Evolutionary conservation across 2,329 filamentous ascomycete species (phyloP).

Genomic region (Beauveria asiatica): DNA sequence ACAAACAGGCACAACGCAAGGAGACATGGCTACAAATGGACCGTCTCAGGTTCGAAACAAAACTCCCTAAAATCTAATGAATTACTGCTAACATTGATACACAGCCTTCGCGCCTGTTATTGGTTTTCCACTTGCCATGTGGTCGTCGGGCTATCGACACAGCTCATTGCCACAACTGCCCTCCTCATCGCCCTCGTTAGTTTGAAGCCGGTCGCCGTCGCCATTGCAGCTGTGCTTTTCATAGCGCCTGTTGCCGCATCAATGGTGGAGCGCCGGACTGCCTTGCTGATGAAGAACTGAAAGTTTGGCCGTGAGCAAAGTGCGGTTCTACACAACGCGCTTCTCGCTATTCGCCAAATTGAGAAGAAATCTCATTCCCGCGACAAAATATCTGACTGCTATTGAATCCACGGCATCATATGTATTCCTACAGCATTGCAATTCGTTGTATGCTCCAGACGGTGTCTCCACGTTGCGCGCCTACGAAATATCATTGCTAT

Average conservation of each 20-base stretch:
- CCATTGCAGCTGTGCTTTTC: not conserved
- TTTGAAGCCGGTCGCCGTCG: not conserved
- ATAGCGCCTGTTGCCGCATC: not conserved
- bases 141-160: not conserved
- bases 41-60: not conserved
- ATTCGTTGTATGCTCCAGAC: constrained; percentile 44
- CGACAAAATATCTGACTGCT: constrained; percentile 58
- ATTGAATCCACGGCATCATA: constrained; percentile 62
- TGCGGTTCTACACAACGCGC: not conserved
- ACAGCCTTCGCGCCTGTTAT: not conserved
- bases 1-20: not conserved
- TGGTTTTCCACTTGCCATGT: not conserved
- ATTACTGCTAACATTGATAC: not conserved
- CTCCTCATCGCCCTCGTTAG: not conserved
- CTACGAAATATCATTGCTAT: constrained; percentile 42
- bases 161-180: not conserved
- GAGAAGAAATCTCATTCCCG: constrained; percentile 47
- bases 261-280: not conserved
- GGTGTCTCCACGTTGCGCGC: constrained; percentile 63
- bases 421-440: constrained; percentile 64
- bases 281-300: not conserved
- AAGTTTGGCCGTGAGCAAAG: not conserved
- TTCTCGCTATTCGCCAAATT: constrained; percentile 11
- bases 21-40: not conserved
- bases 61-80: not conserved